Evolutionary conservation across 2,329 filamentous ascomycete species (phyloP), one percentile per base, ranked within the genome.

Genomic region (Epichloe festucae): DNA sequence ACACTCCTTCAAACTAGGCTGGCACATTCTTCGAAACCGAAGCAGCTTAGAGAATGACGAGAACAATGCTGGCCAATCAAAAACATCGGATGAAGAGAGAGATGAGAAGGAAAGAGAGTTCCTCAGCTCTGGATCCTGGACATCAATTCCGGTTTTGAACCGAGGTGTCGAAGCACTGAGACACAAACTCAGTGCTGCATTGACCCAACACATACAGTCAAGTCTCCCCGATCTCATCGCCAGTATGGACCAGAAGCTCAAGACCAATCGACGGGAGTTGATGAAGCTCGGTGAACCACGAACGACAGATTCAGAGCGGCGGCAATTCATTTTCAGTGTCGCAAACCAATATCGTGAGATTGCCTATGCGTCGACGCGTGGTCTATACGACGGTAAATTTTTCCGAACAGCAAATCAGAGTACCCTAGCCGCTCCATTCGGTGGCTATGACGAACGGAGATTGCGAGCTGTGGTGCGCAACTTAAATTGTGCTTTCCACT

Each of bases 1-100:
- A 17, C 27, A 38, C n/a, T 31, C 34, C 58, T 67, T 35, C 66
- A 71, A 0, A 74, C 73, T 0, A 78, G 73, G 73, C 72, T 78
- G 54, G 68, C 45, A 47, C 17, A 38, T 47, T 36, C 35, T 47
- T 11, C 45, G 45, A 19, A 77, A 35, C 55, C 39, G 43, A 14
- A 73, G 63, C 14, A 65, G 70, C 62, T 68, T 8, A 57, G 56
- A 5, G 65, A 70, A 40, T 11, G 53, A 57, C 7, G 58, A 65
- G 31, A 12, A 35, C 3, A 45, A 41, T 19, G 27, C 43, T 7
- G 49, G 48, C 8, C 19, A 23, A 5, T 31, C n/a, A 36, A 47
- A 47, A 19, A 19, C 31, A 5, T 36, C 45, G 15, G 5, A 47
- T 21, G 8, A 38, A 19, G 50, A 46, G 0, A 59, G 66, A 27